Evolutionary conservation across 176 grass and related monocot species (phyloP), one percentile per base, ranked within the genome.

Genomic region (Puccinellia tenuiflora): DNA sequence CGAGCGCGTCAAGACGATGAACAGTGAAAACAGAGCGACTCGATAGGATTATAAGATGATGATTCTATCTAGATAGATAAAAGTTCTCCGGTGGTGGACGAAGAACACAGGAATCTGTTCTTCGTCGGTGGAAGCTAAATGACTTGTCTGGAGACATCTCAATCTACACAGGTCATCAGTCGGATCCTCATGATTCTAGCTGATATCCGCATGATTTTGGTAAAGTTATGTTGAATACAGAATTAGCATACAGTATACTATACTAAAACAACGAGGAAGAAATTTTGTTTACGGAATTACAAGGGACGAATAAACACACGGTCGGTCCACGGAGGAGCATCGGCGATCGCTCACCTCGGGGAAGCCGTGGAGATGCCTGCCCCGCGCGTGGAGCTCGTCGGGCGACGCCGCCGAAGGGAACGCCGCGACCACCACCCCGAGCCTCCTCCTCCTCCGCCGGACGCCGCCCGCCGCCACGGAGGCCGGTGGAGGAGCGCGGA

Each of bases 261-360:
- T 45, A 14, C 43, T 45, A 2, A 43, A 9, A 24, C 28, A 37
- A 24, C 22, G 30, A 31, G 2, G 29, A 11, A 37, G 48, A 37
- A n/a, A 22, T 75, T 35, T 34, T n/a, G 31, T n/a, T 42, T 46
- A 20, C 16, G 6, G n/a, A n/a, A 5, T 0, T 24, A 60, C 10
- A 62, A 52, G 3, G 22, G 34, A 83, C 17, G 24, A 39, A 56
- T 13, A 55, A 11, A 21, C 31, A 39, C 1, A 14, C 67, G 28
- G 15, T 9, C 26, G 52, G 11, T 30, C 64, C 31, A 29, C 1
- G 79, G 63, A 81, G 79, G 48, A 70, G 48, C 16, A 72, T 14
- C 66, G 28, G 25, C 20, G 53, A 65, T 78, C 52, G 53, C 74
- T 78, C 52, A 83, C 86, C 86, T 88, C 81, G 53, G 75, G 83